Evolutionary conservation across 2,329 filamentous ascomycete species (phyloP).

Genomic region (Claviceps sp.): DNA sequence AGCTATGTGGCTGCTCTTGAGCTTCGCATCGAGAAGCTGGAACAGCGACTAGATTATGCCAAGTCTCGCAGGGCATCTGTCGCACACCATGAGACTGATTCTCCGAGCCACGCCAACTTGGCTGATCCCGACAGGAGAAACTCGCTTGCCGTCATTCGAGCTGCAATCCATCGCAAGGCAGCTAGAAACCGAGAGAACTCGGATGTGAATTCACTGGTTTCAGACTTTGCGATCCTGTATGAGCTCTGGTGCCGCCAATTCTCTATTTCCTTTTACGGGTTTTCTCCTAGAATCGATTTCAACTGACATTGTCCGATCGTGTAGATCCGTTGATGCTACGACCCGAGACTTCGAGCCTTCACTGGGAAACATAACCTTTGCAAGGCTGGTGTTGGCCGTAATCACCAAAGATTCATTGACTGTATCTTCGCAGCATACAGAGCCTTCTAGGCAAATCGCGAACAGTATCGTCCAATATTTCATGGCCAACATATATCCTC

Average conservation of each 20-base stretch:
- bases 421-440: conserved; percentile 39
- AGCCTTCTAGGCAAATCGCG: conserved; percentile 60
- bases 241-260: conserved; percentile 14
- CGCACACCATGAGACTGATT: conserved; percentile 47
- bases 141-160: conserved; percentile 47
- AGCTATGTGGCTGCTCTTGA: conserved; percentile 94
- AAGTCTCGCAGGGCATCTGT: conserved; percentile 59
- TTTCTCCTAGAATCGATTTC: not conserved
- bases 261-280: not conserved
- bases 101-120: conserved; percentile 8
- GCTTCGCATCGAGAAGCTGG: conserved; percentile 74
- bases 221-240: conserved; percentile 83
- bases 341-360: conserved; percentile 88
- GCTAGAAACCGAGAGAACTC: conserved; percentile 59
- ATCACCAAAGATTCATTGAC: conserved; percentile 62
- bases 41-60: conserved; percentile 60
- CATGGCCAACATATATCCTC: conserved; percentile 63
- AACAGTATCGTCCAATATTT: conserved; percentile 68
- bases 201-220: conserved; percentile 83
- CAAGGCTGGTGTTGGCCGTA: conserved; percentile 73
- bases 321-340: conserved; percentile 82
- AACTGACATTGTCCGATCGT: not conserved
- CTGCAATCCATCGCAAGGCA: conserved; percentile 51
- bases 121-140: conserved; percentile 45
- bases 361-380: conserved; percentile 82